Conservation (phyloP, 1,139 yeast species). For the Saccharomyces hybrid region DNA sequence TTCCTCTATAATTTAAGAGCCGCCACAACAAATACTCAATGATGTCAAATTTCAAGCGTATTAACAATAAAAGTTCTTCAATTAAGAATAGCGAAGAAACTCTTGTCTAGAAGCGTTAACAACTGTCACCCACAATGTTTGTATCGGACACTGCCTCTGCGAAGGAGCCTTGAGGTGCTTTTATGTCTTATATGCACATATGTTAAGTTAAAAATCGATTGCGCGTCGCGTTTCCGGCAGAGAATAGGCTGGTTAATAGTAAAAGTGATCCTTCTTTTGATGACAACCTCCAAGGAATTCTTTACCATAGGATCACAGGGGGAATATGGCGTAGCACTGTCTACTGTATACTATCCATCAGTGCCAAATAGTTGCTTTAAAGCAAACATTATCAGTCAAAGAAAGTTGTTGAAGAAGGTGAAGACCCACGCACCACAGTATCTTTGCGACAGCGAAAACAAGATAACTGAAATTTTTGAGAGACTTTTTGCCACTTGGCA, state of each 20-base stretch:
- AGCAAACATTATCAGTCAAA: not conserved
- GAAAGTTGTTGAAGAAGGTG: not conserved
- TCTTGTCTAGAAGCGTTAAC: not conserved
- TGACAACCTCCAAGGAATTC: not conserved
- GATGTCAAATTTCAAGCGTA: no score
- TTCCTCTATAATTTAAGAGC: not conserved
- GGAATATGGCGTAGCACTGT: no score
- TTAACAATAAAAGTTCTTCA: no score
- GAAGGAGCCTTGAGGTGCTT: not conserved
- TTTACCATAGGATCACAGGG: not conserved
- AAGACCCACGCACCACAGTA: not conserved
- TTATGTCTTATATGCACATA: not conserved
- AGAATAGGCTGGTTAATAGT: not conserved
- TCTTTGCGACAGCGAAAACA: not conserved
- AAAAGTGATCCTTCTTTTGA: not conserved
- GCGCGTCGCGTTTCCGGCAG: not conserved
- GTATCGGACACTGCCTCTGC: not conserved
- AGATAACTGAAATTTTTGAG: not conserved
- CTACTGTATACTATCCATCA: not conserved
- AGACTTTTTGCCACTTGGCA: not conserved
- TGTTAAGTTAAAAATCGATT: not conserved
- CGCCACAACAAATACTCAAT: not conserved
- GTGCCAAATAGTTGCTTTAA: not conserved
- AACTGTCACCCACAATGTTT: not conserved
- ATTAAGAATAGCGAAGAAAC: no score